These are phyloP conservation scores for Backusella sp. DNA, from an alignment of 192 early-diverging fungal species.

Conservation along the genomic window DNA sequence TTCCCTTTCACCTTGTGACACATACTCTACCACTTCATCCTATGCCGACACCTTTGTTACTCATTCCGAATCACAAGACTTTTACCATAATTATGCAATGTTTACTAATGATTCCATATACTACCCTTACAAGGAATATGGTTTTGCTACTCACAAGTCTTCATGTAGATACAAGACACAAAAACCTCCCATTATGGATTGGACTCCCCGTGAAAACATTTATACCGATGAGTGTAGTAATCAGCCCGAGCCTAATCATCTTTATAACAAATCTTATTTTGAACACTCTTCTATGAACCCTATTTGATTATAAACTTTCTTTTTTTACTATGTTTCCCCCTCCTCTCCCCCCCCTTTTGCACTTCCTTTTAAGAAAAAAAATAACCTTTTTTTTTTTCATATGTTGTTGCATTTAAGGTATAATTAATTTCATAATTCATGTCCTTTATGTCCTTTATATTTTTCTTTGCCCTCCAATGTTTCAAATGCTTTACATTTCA, in stretches of 20 bases:
- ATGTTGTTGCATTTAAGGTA: constrained; percentile 2
- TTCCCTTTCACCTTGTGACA: constrained; percentile 15
- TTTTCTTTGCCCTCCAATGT: not conserved
- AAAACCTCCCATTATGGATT: constrained; percentile 3
- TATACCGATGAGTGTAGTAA: not conserved
- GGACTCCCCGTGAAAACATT: not conserved
- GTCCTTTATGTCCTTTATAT: not conserved
- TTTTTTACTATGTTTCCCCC: not conserved
- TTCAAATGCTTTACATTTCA: not conserved
- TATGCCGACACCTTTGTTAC: not conserved
- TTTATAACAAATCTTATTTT: not conserved
- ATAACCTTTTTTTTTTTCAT: not conserved
- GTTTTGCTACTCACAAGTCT: not conserved
- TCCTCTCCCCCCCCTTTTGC: not conserved
- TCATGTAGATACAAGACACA: not conserved
- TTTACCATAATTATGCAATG: constrained; percentile 8
- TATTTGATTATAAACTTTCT: not conserved
- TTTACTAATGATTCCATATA: constrained; percentile 9
- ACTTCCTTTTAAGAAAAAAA: not conserved
- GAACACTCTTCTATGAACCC: not conserved
- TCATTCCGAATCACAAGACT: constrained; percentile 9
- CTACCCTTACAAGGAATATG: constrained; percentile 1
- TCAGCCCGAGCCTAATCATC: not conserved
- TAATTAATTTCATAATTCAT: not conserved
- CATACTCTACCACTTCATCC: constrained; percentile 11